Evolutionary conservation across 805 yeast species (phyloP).

Genomic region (Yamadazyma olivae): DNA sequence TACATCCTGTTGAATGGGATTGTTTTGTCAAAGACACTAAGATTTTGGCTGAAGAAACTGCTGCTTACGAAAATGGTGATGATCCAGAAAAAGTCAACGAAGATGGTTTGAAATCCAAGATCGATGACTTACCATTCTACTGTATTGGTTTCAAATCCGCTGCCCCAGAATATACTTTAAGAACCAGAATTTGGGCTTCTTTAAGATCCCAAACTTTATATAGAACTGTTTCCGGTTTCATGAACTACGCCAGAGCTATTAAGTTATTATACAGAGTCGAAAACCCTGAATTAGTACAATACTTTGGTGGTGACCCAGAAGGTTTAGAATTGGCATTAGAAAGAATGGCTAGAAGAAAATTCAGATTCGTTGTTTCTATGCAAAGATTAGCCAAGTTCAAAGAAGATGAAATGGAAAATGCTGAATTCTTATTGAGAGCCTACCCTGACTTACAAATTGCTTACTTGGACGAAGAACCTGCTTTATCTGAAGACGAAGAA

Average conservation of each 20-base stretch:
- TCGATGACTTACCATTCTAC: constrained; percentile 44
- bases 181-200: constrained; percentile 86
- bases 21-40: constrained; percentile 57
- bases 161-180: constrained; percentile 45
- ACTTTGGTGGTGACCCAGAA: constrained; percentile 98
- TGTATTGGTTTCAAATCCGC: constrained; percentile 48
- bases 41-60: constrained; percentile 49
- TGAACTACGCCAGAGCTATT: constrained; percentile 73
- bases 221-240: constrained; percentile 80
- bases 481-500: constrained; percentile 40
- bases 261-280: constrained; percentile 45
- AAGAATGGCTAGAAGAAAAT: constrained; percentile 61
- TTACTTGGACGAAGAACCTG: constrained; percentile 59
- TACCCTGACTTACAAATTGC: constrained; percentile 89
- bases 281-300: constrained; percentile 58
- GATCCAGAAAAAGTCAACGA: constrained; percentile 30
- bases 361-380: constrained; percentile 63
- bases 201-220: constrained; percentile 79
- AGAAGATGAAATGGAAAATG: constrained; percentile 56
- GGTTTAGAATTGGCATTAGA: constrained; percentile 93
- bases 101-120: constrained; percentile 33
- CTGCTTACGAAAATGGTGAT: constrained; percentile 53
- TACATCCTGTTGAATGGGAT: constrained; percentile 93
- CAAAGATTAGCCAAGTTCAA: constrained; percentile 55
- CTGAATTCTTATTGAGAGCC: constrained; percentile 63